Base-by-base conservation (phyloP, 108 stramenopile species). In the Chaetoceros tenuissimus region DNA sequence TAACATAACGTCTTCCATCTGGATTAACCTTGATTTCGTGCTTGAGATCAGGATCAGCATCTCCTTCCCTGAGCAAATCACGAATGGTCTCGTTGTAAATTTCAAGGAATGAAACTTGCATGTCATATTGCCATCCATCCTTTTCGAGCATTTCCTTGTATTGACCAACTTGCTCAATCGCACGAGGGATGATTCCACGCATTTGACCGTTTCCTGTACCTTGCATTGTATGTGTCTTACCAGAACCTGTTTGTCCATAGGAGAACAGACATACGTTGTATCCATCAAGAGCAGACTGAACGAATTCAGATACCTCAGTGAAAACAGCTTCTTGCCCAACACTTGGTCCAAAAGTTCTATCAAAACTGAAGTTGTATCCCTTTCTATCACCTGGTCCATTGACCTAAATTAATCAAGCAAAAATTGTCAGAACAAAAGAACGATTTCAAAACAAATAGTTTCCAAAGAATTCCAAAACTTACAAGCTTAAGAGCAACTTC, bases 101-200 rank as follows among this genome's bases (percentile, higher is more conserved):
- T 46, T 89, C 87, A 26, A 85, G 61, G 29, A 89, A 69, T 19
- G 54, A 54, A 29, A 83, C 76, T 28, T 64, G 57, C 49, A 79
- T 72, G 1, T 22, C 45, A 55, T 69, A 79, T 17, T 55, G 34
- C 85, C 87, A 87, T 5, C 64, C 64, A 17, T 66, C 55, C 30
- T 48, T 34, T 43, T 64, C 64, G 34, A 66, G 53, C 26, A 22
- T n/a, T 7, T 28, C 20, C 31, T 63, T 57, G 21, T 63, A 28
- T 18, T 31, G 17, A 18, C 56, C 53, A 44, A 82, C 76, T 43
- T 95, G 92, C 65, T 89, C 85, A 50, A 94, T 81, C 1, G 89
- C 82, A 24, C 92, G 84, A n/a, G 94, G 94, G 31, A 93, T 93
- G 56, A 95, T 87, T 21, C 94, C 94, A 45, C 87, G 73, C 86